phyloP scores from a whole-genome alignment of 169 alveolate genomes.

The Amoebophrya sp. region DNA sequence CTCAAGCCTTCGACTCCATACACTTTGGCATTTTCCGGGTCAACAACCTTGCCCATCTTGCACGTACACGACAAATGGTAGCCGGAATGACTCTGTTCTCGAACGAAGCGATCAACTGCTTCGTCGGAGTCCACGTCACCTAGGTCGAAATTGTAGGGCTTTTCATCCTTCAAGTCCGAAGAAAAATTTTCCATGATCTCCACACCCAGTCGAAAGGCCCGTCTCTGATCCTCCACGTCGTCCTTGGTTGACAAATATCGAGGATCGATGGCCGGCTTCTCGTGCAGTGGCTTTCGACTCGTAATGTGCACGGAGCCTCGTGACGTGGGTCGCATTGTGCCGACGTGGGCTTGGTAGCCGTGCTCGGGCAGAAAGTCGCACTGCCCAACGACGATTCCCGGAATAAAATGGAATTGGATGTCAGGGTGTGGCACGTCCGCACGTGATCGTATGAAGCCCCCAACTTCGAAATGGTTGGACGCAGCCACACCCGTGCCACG shows the following conservation, averaged over 20 bases:
- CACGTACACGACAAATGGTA: conserved; percentile 22
- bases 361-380: conserved; percentile 30
- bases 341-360: conserved; percentile 38
- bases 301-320: conserved; percentile 33
- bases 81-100: not conserved
- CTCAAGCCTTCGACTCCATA: conserved; percentile 28
- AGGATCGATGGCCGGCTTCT: conserved; percentile 31
- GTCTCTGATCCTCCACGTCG: conserved; percentile 33
- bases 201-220: conserved; percentile 24
- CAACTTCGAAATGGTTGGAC: conserved; percentile 39
- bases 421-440: conserved; percentile 32
- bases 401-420: conserved; percentile 41
- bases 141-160: not conserved
- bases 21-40: conserved; percentile 32
- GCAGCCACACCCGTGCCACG: conserved; percentile 26
- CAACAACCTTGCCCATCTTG: conserved; percentile 36
- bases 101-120: not conserved
- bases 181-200: conserved; percentile 29
- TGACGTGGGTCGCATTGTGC: conserved; percentile 39
- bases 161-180: not conserved
- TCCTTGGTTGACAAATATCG: conserved; percentile 23
- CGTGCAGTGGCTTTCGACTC: conserved; percentile 36
- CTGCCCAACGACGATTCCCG: conserved; percentile 41
- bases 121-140: not conserved
- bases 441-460: conserved; percentile 38